phyloP scores from a whole-genome alignment of 768 basidiomycete species.

The Coprinopsis marcescibilis region DNA sequence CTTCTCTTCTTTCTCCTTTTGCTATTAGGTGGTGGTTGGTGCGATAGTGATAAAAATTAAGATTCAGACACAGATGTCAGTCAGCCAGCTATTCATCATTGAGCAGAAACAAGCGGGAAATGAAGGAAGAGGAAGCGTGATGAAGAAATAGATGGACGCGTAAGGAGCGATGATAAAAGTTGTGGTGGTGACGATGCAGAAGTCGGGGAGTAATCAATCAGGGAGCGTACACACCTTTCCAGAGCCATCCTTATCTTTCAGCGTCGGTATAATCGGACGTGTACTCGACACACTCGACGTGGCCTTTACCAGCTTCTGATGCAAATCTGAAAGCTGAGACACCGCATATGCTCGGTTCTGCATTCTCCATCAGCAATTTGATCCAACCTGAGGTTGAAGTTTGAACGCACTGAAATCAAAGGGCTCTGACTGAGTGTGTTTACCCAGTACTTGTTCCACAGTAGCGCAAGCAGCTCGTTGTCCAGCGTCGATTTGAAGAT shows the following conservation, averaged over 20 bases:
- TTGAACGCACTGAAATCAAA: constrained; percentile 74
- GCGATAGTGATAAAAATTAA: no score
- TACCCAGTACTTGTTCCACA: constrained; percentile 99
- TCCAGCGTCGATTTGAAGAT: constrained; percentile 93
- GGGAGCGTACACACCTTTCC: no score
- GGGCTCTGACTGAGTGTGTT: constrained; percentile 93
- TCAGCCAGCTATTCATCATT: no score
- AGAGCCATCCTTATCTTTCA: constrained; percentile 45
- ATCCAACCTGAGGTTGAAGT: background rate
- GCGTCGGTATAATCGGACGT: constrained; percentile 46
- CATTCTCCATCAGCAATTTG: background rate
- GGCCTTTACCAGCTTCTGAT: constrained; percentile 81
- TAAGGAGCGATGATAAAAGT: no score
- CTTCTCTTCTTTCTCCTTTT: constrained; percentile 60
- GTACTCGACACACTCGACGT: constrained; percentile 52
- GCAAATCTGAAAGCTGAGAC: constrained; percentile 83
- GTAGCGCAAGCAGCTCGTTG: constrained; percentile 75
- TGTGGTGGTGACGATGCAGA: no score
- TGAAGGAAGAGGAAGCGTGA: no score
- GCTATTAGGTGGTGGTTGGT: no score
- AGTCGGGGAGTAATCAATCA: no score
- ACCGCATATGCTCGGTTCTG: constrained; percentile 95
- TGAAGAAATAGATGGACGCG: no score
- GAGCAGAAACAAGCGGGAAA: no score
- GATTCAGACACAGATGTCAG: no score